Evolutionary conservation across 257 asterid genomes (phyloP).

Genomic region (Rehmannia glutinosa): DNA sequence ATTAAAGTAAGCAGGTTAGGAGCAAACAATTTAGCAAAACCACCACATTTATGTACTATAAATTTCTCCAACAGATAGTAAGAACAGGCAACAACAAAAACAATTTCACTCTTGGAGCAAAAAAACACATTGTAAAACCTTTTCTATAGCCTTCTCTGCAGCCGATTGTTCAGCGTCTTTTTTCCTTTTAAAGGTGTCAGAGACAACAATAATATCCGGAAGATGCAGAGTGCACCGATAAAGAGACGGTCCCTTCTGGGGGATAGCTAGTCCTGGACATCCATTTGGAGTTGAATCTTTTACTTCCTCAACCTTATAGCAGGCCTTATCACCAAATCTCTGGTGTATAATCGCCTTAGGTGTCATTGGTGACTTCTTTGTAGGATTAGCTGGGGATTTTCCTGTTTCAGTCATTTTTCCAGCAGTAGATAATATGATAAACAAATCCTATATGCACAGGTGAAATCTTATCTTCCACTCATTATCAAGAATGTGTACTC

Average conservation of each 20-base stretch:
- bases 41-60: background rate
- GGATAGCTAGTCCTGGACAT: slow-evolving; percentile 68
- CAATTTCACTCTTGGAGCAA: background rate
- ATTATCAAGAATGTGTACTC: background rate
- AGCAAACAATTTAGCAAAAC: background rate
- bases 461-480: slow-evolving; percentile 1
- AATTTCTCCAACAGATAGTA: background rate
- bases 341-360: slow-evolving; percentile 89
- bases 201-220: slow-evolving; percentile 64
- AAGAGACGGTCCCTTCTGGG: slow-evolving; percentile 59
- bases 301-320: slow-evolving; percentile 76
- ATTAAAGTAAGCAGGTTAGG: background rate
- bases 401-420: slow-evolving; percentile 41
- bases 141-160: slow-evolving; percentile 80
- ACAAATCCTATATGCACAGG: background rate
- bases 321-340: slow-evolving; percentile 64
- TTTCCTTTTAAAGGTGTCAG: slow-evolving; percentile 60
- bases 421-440: background rate
- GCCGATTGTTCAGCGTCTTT: slow-evolving; percentile 97
- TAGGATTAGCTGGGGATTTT: slow-evolving; percentile 23
- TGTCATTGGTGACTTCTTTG: slow-evolving; percentile 52
- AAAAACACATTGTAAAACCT: slow-evolving; percentile 39
- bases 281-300: slow-evolving; percentile 43
- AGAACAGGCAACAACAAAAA: slow-evolving; percentile 1
- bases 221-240: slow-evolving; percentile 75